phyloP scores from a whole-genome alignment of 2,329 filamentous ascomycete genomes.

The Aureobasidium lini region DNA sequence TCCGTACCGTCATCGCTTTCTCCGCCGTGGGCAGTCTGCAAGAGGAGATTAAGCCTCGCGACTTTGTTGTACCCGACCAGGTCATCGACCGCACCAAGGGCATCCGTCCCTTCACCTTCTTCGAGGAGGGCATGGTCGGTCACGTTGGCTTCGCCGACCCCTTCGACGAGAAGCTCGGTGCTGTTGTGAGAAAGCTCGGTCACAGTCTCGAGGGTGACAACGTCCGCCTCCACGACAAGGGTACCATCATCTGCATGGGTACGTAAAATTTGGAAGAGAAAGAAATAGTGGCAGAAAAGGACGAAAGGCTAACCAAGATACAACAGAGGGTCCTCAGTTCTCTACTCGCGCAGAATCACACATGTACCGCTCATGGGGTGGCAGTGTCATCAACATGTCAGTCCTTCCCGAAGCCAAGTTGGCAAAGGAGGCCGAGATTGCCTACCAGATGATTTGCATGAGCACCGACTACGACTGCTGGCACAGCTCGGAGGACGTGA shows the following conservation, averaged over 20 bases:
- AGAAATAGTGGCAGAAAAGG: neutral
- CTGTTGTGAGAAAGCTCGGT: constrained; percentile 71
- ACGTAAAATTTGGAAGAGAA: constrained; percentile 27
- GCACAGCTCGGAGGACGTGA: constrained; percentile 73
- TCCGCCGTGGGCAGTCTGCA: constrained; percentile 87
- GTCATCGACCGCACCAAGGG: constrained; percentile 97
- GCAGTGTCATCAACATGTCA: constrained; percentile 97
- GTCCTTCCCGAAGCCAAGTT: constrained; percentile 92
- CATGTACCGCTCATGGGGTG: constrained; percentile 91
- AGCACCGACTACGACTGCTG: constrained; percentile 99
- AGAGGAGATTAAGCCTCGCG: constrained; percentile 88
- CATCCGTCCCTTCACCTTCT: constrained; percentile 89
- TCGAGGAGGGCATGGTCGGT: constrained; percentile 82
- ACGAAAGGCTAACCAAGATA: neutral
- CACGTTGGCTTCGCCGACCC: constrained; percentile 95
- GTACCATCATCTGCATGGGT: constrained; percentile 89
- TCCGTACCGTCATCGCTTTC: constrained; percentile 88
- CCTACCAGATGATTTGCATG: constrained; percentile 99
- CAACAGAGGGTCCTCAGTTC: constrained; percentile 94
- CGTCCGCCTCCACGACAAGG: constrained; percentile 74
- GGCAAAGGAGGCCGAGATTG: constrained; percentile 89
- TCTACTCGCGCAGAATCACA: constrained; percentile 91
- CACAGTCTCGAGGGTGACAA: constrained; percentile 72
- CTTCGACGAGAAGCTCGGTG: constrained; percentile 72
- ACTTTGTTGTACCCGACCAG: constrained; percentile 95